Conservation (phyloP, 164 flowering plant genomes). For the Piper longum region DNA sequence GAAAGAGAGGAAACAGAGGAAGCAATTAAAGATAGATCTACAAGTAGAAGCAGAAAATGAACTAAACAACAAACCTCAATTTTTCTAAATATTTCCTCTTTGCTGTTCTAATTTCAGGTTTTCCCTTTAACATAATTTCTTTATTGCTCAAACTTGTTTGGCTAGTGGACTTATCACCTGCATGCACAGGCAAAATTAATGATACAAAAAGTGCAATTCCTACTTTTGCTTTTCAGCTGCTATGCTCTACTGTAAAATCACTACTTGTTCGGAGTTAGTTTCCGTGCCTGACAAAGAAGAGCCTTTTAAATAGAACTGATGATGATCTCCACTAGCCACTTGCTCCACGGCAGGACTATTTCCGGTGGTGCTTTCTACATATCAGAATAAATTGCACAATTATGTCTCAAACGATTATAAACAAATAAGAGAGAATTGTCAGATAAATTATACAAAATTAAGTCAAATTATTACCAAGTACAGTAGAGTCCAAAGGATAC, state of each 20-base stretch:
- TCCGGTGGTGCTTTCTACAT: slow-evolving; percentile 16
- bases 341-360: slow-evolving; percentile 15
- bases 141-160: slow-evolving; percentile 14
- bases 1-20: slow-evolving; percentile 1
- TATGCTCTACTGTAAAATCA: too few species aligned
- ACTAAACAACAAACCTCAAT: slow-evolving; percentile 1
- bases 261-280: too few species aligned
- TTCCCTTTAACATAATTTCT: slow-evolving; percentile 5
- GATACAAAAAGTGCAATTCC: too few species aligned
- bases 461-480: slow-evolving; percentile 17
- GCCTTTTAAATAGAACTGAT: slow-evolving; percentile 11
- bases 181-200: neutral
- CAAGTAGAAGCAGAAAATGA: neutral
- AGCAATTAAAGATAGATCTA: neutral
- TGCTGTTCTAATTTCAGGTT: slow-evolving; percentile 10
- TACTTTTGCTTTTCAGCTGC: too few species aligned
- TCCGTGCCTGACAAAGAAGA: slow-evolving; percentile 21
- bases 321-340: slow-evolving; percentile 10
- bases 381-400: slow-evolving; percentile 4
- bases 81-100: slow-evolving; percentile 22
- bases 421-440: neutral
- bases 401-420: slow-evolving; percentile 1
- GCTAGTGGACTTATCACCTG: slow-evolving; percentile 24
- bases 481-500: slow-evolving; percentile 21
- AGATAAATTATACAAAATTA: neutral